A percentile compares a stretch with the other conserved stretches of the same genome.
Evolutionary conservation across 306 rosid genomes (phyloP).

Genomic region (Acacia acuminata): DNA sequence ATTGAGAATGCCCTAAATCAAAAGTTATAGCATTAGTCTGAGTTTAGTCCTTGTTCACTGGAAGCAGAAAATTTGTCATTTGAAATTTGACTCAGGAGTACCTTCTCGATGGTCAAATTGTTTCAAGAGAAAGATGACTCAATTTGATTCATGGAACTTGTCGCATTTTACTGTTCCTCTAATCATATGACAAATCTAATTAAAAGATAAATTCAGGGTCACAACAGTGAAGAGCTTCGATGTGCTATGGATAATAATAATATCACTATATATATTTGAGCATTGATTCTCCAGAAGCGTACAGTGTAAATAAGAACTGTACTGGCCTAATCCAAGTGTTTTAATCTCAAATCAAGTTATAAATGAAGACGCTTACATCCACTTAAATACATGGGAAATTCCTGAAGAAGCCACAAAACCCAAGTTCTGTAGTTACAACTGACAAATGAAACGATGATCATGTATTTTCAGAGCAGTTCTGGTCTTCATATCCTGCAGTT

Average conservation of each 20-base stretch:
- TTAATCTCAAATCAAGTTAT: conserved; percentile 15
- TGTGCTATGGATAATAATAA: not conserved
- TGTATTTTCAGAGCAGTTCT: conserved; percentile 20
- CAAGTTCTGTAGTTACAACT: conserved; percentile 3
- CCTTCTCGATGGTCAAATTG: too few species aligned
- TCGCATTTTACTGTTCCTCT: not conserved
- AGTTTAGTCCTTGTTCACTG: too few species aligned
- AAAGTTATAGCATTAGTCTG: too few species aligned
- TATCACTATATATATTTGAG: not conserved
- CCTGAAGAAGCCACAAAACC: not conserved
- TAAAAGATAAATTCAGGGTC: not conserved
- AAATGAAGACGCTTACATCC: not conserved
- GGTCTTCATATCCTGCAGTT: conserved; percentile 3
- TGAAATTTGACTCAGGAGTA: too few species aligned
- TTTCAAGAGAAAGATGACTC: not conserved
- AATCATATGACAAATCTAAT: not conserved
- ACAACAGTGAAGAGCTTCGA: not conserved
- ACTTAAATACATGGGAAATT: not conserved
- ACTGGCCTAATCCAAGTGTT: not conserved
- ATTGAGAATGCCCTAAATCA: too few species aligned
- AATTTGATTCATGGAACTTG: not conserved
- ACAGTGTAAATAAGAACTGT: not conserved
- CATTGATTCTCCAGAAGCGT: not conserved
- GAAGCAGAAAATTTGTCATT: too few species aligned
- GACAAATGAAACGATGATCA: conserved; percentile 4